These are phyloP conservation scores for Rehmannia glutinosa DNA, from an alignment of 257 asterid genomes.

Conservation along the genomic window DNA sequence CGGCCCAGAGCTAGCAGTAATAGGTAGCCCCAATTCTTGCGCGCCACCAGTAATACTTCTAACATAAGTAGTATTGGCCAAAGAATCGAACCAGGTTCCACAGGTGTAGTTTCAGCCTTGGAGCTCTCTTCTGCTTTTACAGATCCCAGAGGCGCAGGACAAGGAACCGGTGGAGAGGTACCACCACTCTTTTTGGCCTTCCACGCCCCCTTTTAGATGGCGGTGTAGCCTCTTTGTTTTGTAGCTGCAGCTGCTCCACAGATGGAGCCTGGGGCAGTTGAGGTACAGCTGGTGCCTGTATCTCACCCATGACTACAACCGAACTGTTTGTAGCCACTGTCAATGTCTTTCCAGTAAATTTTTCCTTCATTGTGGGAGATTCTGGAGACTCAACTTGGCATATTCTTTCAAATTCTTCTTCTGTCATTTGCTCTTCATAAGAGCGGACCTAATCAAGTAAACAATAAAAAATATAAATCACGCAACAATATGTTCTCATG, in stretches of 20 bases:
- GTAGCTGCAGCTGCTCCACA: conserved; percentile 30
- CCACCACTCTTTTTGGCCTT: conserved; percentile 78
- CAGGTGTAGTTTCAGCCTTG: conserved; percentile 29
- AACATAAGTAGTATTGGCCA: conserved; percentile 23
- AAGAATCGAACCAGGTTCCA: conserved; percentile 36
- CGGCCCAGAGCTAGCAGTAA: conserved; percentile 36
- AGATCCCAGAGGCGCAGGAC: conserved; percentile 26
- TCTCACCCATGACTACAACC: conserved; percentile 32
- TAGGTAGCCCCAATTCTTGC: conserved; percentile 34
- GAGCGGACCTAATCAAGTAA: conserved; percentile 69
- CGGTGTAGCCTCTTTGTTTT: conserved; percentile 46
- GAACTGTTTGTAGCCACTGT: conserved; percentile 32
- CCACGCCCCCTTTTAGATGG: conserved; percentile 95
- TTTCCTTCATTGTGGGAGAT: conserved; percentile 60
- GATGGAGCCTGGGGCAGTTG: conserved; percentile 33
- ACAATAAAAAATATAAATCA: conserved; percentile 18
- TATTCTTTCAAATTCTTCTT: conserved; percentile 92
- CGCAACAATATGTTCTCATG: not conserved
- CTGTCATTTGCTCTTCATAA: conserved; percentile 98
- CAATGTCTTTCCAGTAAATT: conserved; percentile 41
- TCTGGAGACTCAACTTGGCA: conserved; percentile 86
- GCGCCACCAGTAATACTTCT: conserved; percentile 34
- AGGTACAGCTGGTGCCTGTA: conserved; percentile 28
- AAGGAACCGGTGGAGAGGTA: conserved; percentile 32
- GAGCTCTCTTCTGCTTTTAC: conserved; percentile 26